Base-by-base conservation (phyloP, 495 filamentous ascomycete genomes). In the Trichoderma reesei region DNA sequence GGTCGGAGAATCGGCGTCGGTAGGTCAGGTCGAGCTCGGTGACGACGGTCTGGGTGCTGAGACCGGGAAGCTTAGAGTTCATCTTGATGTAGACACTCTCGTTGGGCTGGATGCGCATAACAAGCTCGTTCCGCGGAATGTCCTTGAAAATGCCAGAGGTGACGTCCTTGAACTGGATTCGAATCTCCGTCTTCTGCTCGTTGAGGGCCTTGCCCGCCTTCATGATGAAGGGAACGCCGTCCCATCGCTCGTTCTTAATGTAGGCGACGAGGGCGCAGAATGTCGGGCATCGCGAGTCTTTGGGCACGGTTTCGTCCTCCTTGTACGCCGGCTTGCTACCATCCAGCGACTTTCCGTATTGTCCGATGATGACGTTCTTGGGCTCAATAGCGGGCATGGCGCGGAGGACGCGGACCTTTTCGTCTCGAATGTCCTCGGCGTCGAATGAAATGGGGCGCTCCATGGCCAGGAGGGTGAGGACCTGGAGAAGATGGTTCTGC, bases 81-180 rank as follows among this genome's bases (percentile, higher is more conserved):
- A 98, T 99, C 87, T 99, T 99, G 78, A 97, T 96, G 82, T 99
- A 99, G 67, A 99, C 91, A 70, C 89, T 93, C 81, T 99, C 95
- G 78, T 99, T 99, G 68, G 95, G 95, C 79, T 99, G 95, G 65
- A 99, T 95, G 66, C 95, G 91, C 79, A 99, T 96, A 69, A 99
- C 95, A 64, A 99, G 88, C 80, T 99, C 95, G 81, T 99, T 99
- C 60, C 95, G 89, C 61, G 95, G 95, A 68, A 98, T 99, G 70
- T 99, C 92, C 84, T 98, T 98, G 82, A 99, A 99, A 80, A 99
- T 99, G 65, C 95, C 95, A 36, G 92, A 96, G 26, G 95, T 98
- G 63, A 99, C 94, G 70, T 99, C 95, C 79, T 92, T 93, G 85
- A 96, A 99, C 75, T 99, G 95, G 66, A 99, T 97, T 69, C 95